phyloP scores from a whole-genome alignment of 805 yeast species.

The Metschnikowia gelsemii region DNA sequence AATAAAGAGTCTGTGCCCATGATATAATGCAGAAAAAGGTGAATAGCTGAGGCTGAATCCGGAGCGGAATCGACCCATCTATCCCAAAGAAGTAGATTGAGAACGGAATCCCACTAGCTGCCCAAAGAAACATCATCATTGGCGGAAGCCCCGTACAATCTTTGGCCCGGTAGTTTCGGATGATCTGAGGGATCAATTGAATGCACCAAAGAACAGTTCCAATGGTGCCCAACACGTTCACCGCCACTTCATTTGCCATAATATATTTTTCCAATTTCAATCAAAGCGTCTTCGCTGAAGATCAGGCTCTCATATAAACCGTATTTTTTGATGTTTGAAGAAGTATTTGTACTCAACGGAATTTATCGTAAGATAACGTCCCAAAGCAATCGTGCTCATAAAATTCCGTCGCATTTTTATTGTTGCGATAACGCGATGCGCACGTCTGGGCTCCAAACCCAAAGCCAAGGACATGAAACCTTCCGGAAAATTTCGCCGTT shows the following conservation, averaged over 20 bases:
- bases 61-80: constrained; percentile 71
- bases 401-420: too few relatives aligned
- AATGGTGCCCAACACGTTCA: constrained; percentile 77
- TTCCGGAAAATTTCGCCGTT: too few relatives aligned
- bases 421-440: too few relatives aligned
- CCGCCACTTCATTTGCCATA: constrained; percentile 46
- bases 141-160: constrained; percentile 88
- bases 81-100: constrained; percentile 77
- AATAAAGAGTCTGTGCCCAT: constrained; percentile 58
- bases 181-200: constrained; percentile 83
- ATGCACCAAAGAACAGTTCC: constrained; percentile 94
- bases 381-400: too few relatives aligned
- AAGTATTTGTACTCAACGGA: too few relatives aligned
- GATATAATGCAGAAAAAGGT: constrained; percentile 64
- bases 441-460: too few relatives aligned
- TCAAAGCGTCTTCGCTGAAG: too few relatives aligned
- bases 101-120: constrained; percentile 71
- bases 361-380: too few relatives aligned
- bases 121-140: constrained; percentile 83
- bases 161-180: constrained; percentile 68
- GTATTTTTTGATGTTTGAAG: too few relatives aligned
- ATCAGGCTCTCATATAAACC: too few relatives aligned
- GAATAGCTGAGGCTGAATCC: constrained; percentile 86
- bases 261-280: not conserved
- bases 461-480: too few relatives aligned